phyloP scores from a whole-genome alignment of 352 stramenopile genomes.

The Pythium brassicae region DNA sequence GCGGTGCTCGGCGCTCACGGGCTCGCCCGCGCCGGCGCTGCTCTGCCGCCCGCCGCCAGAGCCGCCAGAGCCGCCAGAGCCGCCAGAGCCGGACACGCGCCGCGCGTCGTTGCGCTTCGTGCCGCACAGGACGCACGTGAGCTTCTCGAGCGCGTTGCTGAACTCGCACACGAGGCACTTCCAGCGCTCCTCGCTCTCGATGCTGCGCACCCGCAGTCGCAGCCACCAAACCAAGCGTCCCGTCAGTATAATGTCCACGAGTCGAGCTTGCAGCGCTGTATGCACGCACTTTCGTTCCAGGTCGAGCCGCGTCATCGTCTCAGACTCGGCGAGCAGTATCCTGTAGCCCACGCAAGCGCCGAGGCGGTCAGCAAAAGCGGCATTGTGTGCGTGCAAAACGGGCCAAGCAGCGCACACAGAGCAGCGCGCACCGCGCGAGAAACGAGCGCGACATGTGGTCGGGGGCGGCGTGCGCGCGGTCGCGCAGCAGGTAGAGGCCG shows the following conservation, averaged over 20 bases:
- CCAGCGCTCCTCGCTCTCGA: conserved; percentile 60
- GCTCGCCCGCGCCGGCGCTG: too few species aligned
- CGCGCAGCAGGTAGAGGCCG: conserved; percentile 61
- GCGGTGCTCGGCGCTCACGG: conserved; percentile 5
- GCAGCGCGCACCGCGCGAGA: conserved; percentile 32
- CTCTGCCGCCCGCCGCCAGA: conserved; percentile 16
- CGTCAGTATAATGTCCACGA: too few species aligned
- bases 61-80: conserved; percentile 21
- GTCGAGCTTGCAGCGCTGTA: too few species aligned
- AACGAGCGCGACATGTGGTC: conserved; percentile 37
- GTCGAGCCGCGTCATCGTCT: conserved; percentile 65
- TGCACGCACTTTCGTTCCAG: conserved; percentile 58
- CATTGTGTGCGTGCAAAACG: neutral
- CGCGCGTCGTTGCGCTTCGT: conserved; percentile 51
- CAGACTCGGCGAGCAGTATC: conserved; percentile 50
- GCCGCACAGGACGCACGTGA: conserved; percentile 60
- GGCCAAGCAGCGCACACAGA: neutral
- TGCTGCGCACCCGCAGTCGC: conserved; percentile 22
- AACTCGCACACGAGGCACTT: conserved; percentile 79
- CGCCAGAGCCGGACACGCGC: conserved; percentile 15
- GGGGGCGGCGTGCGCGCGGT: conserved; percentile 25
- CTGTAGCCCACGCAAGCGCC: conserved; percentile 10
- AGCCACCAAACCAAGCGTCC: too few species aligned
- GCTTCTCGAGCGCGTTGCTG: conserved; percentile 61
- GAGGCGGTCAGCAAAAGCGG: neutral